These are phyloP conservation scores for Pulveroboletus sp. DNA, from an alignment of 768 basidiomycete species.

Conservation along the genomic window DNA sequence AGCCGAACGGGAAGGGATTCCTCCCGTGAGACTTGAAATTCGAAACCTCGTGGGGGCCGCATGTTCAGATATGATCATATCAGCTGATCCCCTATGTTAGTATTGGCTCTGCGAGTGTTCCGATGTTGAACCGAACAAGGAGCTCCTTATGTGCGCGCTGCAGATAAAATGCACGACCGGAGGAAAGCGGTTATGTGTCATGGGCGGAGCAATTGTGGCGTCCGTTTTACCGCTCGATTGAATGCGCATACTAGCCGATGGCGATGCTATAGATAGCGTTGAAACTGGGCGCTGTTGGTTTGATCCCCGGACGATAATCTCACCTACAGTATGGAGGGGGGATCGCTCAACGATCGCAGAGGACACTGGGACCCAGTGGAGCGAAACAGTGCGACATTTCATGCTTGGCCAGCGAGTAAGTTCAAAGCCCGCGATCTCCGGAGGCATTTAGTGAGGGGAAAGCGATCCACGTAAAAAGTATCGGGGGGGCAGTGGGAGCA, in stretches of 20 bases:
- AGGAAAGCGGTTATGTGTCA: not conserved
- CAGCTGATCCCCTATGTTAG: constrained; percentile 11
- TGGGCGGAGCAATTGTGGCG: not conserved
- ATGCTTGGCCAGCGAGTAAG: not conserved
- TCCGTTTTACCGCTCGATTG: not conserved
- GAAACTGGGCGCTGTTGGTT: constrained; percentile 5
- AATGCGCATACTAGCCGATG: constrained; percentile 11
- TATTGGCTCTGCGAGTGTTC: constrained; percentile 4
- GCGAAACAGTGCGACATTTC: not conserved
- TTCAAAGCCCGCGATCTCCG: constrained; percentile 28
- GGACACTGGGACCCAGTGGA: not conserved
- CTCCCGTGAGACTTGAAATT: constrained; percentile 12
- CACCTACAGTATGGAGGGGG: not conserved
- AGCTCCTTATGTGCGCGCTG: constrained; percentile 1
- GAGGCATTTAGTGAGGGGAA: constrained; percentile 17
- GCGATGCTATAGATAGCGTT: constrained; percentile 5
- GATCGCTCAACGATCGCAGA: constrained; percentile 14
- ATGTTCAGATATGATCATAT: constrained; percentile 19
- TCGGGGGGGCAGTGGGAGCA: constrained; percentile 2
- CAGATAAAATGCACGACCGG: not conserved
- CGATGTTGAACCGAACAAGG: constrained; percentile 3
- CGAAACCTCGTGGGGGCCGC: constrained; percentile 23
- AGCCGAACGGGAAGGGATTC: constrained; percentile 3
- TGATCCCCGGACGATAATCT: constrained; percentile 14
- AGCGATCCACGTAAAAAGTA: constrained; percentile 17